Conservation (phyloP, 345 rosid species). For the Eutrema japonicum region DNA sequence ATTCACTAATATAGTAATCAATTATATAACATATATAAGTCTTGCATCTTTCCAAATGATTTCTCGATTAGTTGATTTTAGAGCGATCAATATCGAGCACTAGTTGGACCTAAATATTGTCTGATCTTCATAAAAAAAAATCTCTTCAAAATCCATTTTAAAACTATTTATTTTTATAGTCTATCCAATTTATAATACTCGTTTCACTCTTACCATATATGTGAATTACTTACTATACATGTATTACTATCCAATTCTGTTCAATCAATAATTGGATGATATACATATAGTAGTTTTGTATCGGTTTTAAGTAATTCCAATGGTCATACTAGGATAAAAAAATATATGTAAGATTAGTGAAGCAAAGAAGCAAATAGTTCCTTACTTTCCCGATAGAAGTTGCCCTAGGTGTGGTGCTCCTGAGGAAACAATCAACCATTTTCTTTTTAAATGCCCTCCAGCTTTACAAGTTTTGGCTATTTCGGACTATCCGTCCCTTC, state of each 20-base stretch:
- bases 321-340: conserved; percentile 21
- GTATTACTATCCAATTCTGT: neutral
- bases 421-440: no score
- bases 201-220: neutral
- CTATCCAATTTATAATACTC: neutral
- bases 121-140: neutral
- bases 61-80: neutral
- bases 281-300: neutral
- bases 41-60: neutral
- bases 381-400: no score
- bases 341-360: conserved; percentile 23
- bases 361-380: conserved; percentile 33
- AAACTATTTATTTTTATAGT: neutral
- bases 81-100: neutral
- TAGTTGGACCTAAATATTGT: conserved; percentile 1
- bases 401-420: no score
- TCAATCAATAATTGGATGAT: neutral
- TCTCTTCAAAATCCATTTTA: neutral
- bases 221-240: neutral
- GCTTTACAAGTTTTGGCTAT: no score
- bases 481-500: no score
- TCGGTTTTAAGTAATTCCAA: conserved; percentile 16
- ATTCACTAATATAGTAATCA: conserved; percentile 7
- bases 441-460: no score
- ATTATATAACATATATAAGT: neutral